Evolutionary conservation across 2,329 filamentous ascomycete genomes (phyloP), one percentile per base, ranked within the genome.

Genomic region (Xylogone sp.): DNA sequence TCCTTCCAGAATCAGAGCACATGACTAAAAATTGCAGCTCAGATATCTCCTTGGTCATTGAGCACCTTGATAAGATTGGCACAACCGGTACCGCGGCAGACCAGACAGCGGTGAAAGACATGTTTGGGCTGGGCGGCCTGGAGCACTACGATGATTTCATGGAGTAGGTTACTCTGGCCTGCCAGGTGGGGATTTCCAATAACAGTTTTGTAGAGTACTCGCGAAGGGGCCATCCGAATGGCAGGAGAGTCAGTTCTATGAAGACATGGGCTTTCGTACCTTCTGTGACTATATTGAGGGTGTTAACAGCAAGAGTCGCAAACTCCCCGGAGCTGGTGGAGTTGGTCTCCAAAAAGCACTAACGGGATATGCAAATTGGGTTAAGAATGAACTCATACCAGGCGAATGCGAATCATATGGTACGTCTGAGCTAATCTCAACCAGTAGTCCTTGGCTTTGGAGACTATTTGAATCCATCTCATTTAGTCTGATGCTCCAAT

Each of bases 11-110:
- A 16, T 72, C 76, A 56, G 56, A 74, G 22, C 77, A 76, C 13
- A 79, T 81, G 75, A 71, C 78, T 2, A 58, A 69, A 54, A 82
- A 82, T 62, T 81, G 78, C 66, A 78, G 73, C 57, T 62, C 57
- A 1, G 76, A 80, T 56, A 66, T 79, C 21, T 61, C 67, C 1
- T 65, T 68, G 2, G 75, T 81, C 21, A 66, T 79, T 31, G 68
- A 75, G 7, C 62, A 81, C 55, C 66, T 81, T 4, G 78, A 82
- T 59, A 68, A 60, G 45, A 69, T 74, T 29, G 64, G 71, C 9
- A 59, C 65, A 21, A 66, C 68, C 21, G 72, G 73, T 13, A 71
- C 69, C 1, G 63, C 62, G 10, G 64, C 68, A 16, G 65, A 72
- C 43, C 60, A 73, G 20, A 56, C 64, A 24, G 58, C 61, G 0